phyloP scores from a whole-genome alignment of 176 grass and related monocot genomes.

The Hordeum vulgare region DNA sequence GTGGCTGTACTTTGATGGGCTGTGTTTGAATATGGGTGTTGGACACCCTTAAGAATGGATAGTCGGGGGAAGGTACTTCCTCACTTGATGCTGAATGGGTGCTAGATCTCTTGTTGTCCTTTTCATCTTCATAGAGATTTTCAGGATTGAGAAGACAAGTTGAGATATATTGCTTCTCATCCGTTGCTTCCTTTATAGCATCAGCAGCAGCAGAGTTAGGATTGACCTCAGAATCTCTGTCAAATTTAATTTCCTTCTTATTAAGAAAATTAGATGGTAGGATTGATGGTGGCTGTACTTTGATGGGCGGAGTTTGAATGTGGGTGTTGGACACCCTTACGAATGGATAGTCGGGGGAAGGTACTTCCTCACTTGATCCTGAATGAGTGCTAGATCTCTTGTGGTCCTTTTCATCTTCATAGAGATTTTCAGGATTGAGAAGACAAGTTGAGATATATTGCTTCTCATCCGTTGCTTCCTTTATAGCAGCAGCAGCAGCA shows the following conservation, averaged over 20 bases:
- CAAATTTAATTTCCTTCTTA: slow-evolving; percentile 26
- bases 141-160: slow-evolving; percentile 14
- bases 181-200: slow-evolving; percentile 92
- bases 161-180: slow-evolving; percentile 51
- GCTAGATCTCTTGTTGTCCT: slow-evolving; percentile 21
- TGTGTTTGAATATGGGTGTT: slow-evolving; percentile 43
- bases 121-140: slow-evolving; percentile 40
- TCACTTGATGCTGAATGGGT: slow-evolving; percentile 56
- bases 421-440: slow-evolving; percentile 29
- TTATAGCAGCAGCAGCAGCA: slow-evolving; percentile 63
- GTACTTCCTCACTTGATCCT: slow-evolving; percentile 45
- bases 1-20: slow-evolving; percentile 47
- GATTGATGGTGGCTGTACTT: slow-evolving; percentile 52
- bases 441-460: slow-evolving; percentile 18
- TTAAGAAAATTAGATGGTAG: slow-evolving; percentile 44
- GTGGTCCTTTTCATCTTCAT: slow-evolving; percentile 29
- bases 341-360: slow-evolving; percentile 47
- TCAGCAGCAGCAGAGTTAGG: slow-evolving; percentile 54
- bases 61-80: slow-evolving; percentile 33
- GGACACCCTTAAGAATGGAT: slow-evolving; percentile 57
- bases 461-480: slow-evolving; percentile 90
- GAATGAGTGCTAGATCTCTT: slow-evolving; percentile 49
- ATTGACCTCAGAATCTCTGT: slow-evolving; percentile 48
- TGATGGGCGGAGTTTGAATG: slow-evolving; percentile 43
- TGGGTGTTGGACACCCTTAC: slow-evolving; percentile 44